These are phyloP conservation scores for Triticum timopheevii DNA, from an alignment of 176 grass and related monocot genomes.

Conservation along the genomic window DNA sequence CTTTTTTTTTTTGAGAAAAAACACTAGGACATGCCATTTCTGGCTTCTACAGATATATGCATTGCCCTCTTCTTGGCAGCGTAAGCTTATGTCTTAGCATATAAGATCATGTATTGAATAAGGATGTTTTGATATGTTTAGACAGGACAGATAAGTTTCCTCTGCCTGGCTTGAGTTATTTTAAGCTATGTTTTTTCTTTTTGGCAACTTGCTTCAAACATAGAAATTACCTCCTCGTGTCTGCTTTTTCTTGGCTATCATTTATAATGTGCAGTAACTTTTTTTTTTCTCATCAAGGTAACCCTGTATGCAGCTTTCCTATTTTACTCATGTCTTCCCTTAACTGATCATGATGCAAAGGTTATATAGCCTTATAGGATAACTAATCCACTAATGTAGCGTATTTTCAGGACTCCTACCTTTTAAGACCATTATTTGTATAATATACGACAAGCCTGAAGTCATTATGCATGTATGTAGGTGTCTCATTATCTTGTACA, in stretches of 20 bases:
- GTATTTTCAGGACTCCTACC: too few species aligned
- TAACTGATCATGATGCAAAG: neutral
- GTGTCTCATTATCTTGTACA: constrained; percentile 31
- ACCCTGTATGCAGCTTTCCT: neutral
- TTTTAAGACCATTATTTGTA: neutral
- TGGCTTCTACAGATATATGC: neutral
- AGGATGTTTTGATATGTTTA: constrained; percentile 1
- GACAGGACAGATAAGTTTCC: neutral
- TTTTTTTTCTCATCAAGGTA: neutral
- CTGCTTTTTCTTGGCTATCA: neutral
- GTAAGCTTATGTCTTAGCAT: neutral
- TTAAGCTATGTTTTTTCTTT: neutral
- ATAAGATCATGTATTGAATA: neutral
- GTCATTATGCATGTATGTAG: neutral
- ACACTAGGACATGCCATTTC: constrained; percentile 7
- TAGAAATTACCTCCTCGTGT: neutral
- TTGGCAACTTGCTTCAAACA: neutral
- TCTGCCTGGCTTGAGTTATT: neutral
- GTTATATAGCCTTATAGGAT: too few species aligned
- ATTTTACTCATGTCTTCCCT: neutral
- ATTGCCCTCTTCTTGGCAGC: neutral
- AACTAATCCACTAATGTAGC: too few species aligned
- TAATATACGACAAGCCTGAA: neutral
- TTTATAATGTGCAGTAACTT: neutral
- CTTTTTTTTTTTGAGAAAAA: neutral